Base-by-base conservation (phyloP, 225 moss, liverwort and hornwort genomes). In the Bryum argenteum region DNA sequence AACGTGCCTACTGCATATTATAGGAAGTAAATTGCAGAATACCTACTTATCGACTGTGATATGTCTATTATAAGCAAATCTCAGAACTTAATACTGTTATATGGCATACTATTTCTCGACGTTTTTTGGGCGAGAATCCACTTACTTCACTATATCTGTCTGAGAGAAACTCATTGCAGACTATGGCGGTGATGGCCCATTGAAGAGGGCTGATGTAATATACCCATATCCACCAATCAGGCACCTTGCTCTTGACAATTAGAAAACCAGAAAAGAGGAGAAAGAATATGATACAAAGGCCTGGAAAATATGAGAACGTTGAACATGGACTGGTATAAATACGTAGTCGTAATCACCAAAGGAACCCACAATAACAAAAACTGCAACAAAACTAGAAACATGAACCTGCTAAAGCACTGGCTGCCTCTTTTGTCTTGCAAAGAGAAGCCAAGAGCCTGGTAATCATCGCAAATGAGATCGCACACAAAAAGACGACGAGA, bases 201-300 rank as follows among this genome's bases (percentile, higher is more conserved):
- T 94, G 94, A 44, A 91, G 88, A 67, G 94, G 91, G 79, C 91
- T 94, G 70, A 90, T 71, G 61, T 91, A 90, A 70, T 91, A 94
- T 24, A 87, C 85, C 94, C 94, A 94, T 33, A 91, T 85, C 94
- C 94, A 94, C 91, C 94, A 94, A 10, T 75, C n/a, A 39, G 91
- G 94, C 50, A 94, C 88, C 54, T 89, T 94, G 77, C 80, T 90
- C 66, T 66, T 89, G 24, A 84, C 83, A 73, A 94, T 85, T 51
- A 94, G 66, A 77, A 94, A 94, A 21, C 94, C 89, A 76, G 90
- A 83, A 63, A 94, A 94, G 20, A 94, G 80, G 15, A 94, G 78
- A 74, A 90, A 94, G 41, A 90, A 77, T 39, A 89, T 80, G 61
- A 91, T 90, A 72, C 58, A 72, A 67, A 94, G 74, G 67, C 94